Evolutionary conservation across 31 red algal species (phyloP).

Genomic region (Odonthalia washingtoniensis): DNA sequence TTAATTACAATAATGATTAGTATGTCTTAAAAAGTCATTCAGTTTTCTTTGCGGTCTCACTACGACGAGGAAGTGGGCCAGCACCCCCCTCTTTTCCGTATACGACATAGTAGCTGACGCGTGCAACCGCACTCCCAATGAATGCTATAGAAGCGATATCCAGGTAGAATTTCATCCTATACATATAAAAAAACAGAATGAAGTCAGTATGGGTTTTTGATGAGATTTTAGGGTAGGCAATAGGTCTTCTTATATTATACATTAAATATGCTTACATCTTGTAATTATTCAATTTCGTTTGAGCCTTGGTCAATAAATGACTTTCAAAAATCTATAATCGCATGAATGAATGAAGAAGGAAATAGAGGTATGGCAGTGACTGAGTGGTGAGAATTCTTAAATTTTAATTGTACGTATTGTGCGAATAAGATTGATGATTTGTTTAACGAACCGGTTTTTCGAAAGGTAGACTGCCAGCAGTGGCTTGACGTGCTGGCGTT

Average conservation of each 20-base stretch:
- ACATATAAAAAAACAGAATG: background rate
- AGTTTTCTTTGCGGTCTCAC: background rate
- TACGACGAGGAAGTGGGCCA: constrained; percentile 52
- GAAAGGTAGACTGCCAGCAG: constrained; percentile 67
- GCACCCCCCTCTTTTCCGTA: constrained; percentile 77
- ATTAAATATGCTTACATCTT: constrained; percentile 49
- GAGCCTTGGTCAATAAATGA: constrained; percentile 47
- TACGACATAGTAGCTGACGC: constrained; percentile 67
- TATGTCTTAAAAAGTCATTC: too few relatives aligned
- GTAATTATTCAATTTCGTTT: constrained; percentile 13
- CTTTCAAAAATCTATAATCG: constrained; percentile 69
- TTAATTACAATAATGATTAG: too few relatives aligned
- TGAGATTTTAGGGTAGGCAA: background rate
- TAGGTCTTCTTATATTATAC: background rate
- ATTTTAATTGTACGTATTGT: too few relatives aligned
- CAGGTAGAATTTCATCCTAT: constrained; percentile 53
- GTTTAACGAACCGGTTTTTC: constrained; percentile 75
- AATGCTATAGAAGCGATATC: constrained; percentile 49
- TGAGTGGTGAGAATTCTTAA: too few relatives aligned
- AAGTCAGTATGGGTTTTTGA: too few relatives aligned
- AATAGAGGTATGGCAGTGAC: background rate
- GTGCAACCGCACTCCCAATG: constrained; percentile 44
- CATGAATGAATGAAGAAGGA: background rate
- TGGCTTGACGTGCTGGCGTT: constrained; percentile 6
- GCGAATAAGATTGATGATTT: too few relatives aligned